phyloP scores from a whole-genome alignment of 2,329 filamentous ascomycete genomes.

The Ophiosphaerella korrae region DNA sequence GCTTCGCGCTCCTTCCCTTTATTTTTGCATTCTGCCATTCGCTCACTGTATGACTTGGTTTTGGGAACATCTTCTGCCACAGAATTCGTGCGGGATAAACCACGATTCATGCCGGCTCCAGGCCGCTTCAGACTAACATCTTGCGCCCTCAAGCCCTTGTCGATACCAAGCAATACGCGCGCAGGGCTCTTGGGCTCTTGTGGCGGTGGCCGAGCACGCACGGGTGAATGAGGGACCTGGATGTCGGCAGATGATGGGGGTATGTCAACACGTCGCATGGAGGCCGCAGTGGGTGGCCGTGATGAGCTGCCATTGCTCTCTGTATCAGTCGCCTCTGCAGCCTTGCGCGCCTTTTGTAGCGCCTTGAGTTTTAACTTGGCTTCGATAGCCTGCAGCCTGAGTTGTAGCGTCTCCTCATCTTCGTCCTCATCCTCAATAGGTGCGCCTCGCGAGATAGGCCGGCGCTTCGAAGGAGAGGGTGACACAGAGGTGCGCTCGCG shows the following conservation, averaged over 20 bases:
- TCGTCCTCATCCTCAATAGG: constrained; percentile 66
- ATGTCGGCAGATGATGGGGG: constrained; percentile 50
- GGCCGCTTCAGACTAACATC: constrained; percentile 81
- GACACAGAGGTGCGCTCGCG: constrained; percentile 63
- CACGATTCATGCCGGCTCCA: constrained; percentile 10
- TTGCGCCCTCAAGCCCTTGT: constrained; percentile 79
- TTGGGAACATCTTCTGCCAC: constrained; percentile 27
- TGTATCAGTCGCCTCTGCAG: constrained; percentile 26
- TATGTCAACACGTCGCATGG: constrained; percentile 27
- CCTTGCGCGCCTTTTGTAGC: constrained; percentile 65
- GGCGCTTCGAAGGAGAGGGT: constrained; percentile 63
- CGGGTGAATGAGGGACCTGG: constrained; percentile 78
- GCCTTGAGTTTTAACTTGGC: constrained; percentile 86
- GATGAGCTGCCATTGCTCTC: constrained; percentile 31
- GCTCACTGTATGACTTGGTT: constrained; percentile 77
- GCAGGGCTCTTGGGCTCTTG: constrained; percentile 73
- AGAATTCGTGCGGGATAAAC: constrained; percentile 51
- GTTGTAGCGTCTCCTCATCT: constrained; percentile 81
- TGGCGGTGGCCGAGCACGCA: constrained; percentile 54
- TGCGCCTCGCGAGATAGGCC: constrained; percentile 29
- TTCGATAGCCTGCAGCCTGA: constrained; percentile 87
- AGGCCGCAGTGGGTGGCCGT: constrained; percentile 32
- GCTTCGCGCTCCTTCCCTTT: constrained; percentile 51
- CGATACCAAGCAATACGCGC: constrained; percentile 81
- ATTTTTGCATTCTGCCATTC: constrained; percentile 71